Base-by-base conservation (phyloP, 257 asterid genomes). In the Eucommia ulmoides region DNA sequence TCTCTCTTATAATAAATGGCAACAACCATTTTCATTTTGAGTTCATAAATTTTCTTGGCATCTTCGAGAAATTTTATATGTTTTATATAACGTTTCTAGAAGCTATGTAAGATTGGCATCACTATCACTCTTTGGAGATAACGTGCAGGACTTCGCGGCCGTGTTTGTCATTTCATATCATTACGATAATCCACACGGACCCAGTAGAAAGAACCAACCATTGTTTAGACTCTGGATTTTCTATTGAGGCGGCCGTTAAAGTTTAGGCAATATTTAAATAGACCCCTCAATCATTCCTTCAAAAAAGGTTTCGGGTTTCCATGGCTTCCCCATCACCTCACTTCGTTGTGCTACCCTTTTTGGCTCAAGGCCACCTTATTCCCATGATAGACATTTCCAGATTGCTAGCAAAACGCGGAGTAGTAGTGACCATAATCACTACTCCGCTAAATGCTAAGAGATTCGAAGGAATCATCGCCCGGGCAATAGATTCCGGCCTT, bases 361-460 rank as follows among this genome's bases (percentile, higher is more conserved):
- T 76, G 74, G 79, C 83, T 16, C 86, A 69, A 45, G 89, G 93
- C 63, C 89, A 79, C 51, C 24, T 67, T 52, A 62, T 79, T n/a
- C 86, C 88, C 17, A 71, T 71, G 76, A 45, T 73, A 9, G 94
- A 80, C 60, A 73, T 83, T 1, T 78, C 82, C 45, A 55, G 66
- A 52, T 33, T 74, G 26, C 70, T 82, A 0, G 83, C 85, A 0
- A 58, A 45, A 7, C 73, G 65, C 0, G 81, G 78, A 2, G 70
- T 47, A 1, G 42, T 25, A 1, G 50, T 76, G 54, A 72, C 83
- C 25, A 33, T 82, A 1, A 24, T 78, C 7, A 23, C 64, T 23
- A 74, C 85, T n/a, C 77, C 79, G 2, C 25, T 33, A 15, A 71
- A 71, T 45, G 52, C 41, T 52, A 52, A 24, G 49, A 63, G 71